Base-by-base conservation (phyloP, 23 red algal genomes). In the Gracilaria caudata region DNA sequence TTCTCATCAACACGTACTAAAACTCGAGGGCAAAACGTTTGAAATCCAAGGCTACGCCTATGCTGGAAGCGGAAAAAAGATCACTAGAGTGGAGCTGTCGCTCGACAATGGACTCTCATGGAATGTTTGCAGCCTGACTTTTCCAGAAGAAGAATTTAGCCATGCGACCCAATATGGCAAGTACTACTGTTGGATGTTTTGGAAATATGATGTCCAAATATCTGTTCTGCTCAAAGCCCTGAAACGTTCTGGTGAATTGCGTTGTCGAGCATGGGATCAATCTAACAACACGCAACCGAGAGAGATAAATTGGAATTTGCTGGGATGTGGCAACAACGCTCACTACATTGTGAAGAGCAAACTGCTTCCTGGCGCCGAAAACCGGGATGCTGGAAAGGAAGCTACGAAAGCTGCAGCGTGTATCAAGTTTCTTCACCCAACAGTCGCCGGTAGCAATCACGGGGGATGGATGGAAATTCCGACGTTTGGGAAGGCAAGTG, bases 311-410 rank as follows among this genome's bases (percentile, higher is more conserved):
- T 98, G 96, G 96, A 98, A 98, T 71, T 26, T 98, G 33, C 32
- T 94, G n/a, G 96, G 96, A 12, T 88, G 88, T 43, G 93, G 89
- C 30, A 98, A 98, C 64, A 98, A 98, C 57, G 53, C 60, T 33
- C 86, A 94, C 29, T 97, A 89, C 80, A 60, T 77, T 47, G 76
- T 97, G 21, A 92, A 73, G 56, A 33, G 88, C 13, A 75, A 38
- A 36, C 19, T 17, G 25, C 0, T 47, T 11, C 33, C 70, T 7
- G 39, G n/a, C 1, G 3, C 33, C 19, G 21, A 29, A 26, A 38
- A 3, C 19, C 4, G 11, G 1, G 17, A 3, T 7, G 40, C 24
- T 0, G 7, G 81, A 3, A 68, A 68, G 1, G 81, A 51, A 7
- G 29, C 36, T 21, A 64, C 11, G 19, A 19, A 56, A 25, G 35